Conservation (phyloP, 352 stramenopile genomes). For the Globisporangium abappressorium region DNA sequence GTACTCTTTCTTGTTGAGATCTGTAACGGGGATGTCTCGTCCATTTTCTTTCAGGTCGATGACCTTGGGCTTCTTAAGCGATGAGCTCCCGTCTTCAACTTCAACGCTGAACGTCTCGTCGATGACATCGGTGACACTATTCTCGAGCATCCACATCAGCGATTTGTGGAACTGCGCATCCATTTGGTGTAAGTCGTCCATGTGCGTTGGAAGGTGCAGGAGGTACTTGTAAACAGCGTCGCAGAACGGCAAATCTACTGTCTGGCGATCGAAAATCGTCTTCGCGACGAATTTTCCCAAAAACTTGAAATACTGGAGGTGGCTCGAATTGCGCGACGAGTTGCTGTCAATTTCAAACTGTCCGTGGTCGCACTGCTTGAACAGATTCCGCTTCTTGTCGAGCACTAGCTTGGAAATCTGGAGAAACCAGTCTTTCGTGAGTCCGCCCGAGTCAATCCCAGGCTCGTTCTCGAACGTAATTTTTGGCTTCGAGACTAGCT, state of each 20-base stretch:
- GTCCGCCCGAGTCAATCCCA: slow-evolving; percentile 84
- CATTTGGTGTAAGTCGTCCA: slow-evolving; percentile 68
- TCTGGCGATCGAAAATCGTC: slow-evolving; percentile 85
- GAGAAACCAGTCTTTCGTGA: slow-evolving; percentile 90
- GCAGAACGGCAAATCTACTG: slow-evolving; percentile 74
- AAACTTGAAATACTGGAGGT: slow-evolving; percentile 55
- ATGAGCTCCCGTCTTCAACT: slow-evolving; percentile 18
- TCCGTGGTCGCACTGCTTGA: slow-evolving; percentile 51
- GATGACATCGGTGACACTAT: slow-evolving; percentile 73
- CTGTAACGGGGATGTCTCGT: slow-evolving; percentile 55
- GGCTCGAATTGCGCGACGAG: slow-evolving; percentile 26
- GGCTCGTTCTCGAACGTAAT: slow-evolving; percentile 81
- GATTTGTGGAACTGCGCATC: slow-evolving; percentile 82
- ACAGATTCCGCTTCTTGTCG: slow-evolving; percentile 36
- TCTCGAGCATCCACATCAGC: slow-evolving; percentile 85
- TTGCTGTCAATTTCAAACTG: slow-evolving; percentile 49
- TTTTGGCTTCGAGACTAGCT: slow-evolving; percentile 68
- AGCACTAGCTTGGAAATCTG: slow-evolving; percentile 56
- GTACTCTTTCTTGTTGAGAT: slow-evolving; percentile 79
- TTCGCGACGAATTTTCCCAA: slow-evolving; percentile 81
- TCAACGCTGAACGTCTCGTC: slow-evolving; percentile 87
- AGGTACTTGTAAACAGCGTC: slow-evolving; percentile 73
- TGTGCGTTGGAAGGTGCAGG: slow-evolving; percentile 34
- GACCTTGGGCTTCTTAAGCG: slow-evolving; percentile 21
- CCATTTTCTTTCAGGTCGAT: slow-evolving; percentile 69